A percentile compares a stretch with the other conserved stretches of the same genome.
Evolutionary conservation across 2,329 filamentous ascomycete species (phyloP).

Genomic region (Phoma sp.): DNA sequence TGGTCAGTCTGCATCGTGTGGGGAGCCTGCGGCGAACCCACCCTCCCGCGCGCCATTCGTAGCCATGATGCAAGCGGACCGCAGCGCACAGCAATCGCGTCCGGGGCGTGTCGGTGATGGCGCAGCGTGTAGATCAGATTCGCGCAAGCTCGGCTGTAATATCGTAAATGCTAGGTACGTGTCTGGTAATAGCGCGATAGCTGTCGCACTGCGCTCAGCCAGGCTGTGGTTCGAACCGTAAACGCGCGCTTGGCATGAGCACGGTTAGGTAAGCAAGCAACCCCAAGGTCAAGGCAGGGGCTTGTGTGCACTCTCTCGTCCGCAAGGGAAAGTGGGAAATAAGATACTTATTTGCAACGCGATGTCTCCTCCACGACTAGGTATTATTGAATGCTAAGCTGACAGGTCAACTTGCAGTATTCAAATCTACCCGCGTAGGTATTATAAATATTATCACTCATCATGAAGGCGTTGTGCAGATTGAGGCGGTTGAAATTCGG

Average conservation of each 20-base stretch:
- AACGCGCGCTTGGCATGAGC: background rate
- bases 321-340: too few relatives aligned
- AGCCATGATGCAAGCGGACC: constrained; percentile 33
- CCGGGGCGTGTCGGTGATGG: background rate
- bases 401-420: too few relatives aligned
- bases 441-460: too few relatives aligned
- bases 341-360: too few relatives aligned
- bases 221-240: background rate
- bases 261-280: background rate
- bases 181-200: background rate
- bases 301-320: too few relatives aligned
- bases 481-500: too few relatives aligned
- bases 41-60: constrained; percentile 47
- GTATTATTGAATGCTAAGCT: too few relatives aligned
- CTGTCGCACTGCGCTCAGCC: background rate
- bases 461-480: too few relatives aligned
- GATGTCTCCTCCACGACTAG: too few relatives aligned
- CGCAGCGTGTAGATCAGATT: too few relatives aligned
- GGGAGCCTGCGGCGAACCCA: constrained; percentile 18
- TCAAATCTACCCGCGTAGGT: too few relatives aligned
- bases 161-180: background rate
- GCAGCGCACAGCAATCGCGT: background rate
- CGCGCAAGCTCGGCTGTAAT: background rate
- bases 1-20: constrained; percentile 23
- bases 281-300: too few relatives aligned